Evolutionary conservation across 192 early-diverging fungal genomes (phyloP).

Genomic region (Backusella tuberculispora): DNA sequence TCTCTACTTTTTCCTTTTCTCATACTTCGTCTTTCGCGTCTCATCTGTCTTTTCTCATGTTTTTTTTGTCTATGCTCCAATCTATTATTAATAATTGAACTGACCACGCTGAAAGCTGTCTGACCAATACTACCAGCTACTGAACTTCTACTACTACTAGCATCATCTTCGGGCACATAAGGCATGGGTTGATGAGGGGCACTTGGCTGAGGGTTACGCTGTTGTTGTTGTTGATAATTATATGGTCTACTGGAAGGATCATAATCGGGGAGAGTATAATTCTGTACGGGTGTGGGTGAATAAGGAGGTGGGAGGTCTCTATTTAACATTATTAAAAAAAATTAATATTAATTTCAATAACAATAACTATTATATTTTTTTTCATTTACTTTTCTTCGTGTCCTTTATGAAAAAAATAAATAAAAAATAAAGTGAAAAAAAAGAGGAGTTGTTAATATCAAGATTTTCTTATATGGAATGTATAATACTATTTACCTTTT

Average conservation of each 20-base stretch:
- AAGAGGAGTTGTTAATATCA: not conserved
- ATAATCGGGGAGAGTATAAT: slow-evolving; percentile 5
- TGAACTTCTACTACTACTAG: not conserved
- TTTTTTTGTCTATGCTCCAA: not conserved
- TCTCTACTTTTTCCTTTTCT: not conserved
- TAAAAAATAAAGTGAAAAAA: not conserved
- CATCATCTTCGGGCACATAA: not conserved
- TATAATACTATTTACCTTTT: not conserved
- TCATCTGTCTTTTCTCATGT: not conserved
- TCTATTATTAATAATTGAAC: not conserved
- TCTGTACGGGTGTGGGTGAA: not conserved
- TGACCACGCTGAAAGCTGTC: not conserved
- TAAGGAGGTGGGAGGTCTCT: slow-evolving; percentile 11
- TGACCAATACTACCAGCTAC: not conserved
- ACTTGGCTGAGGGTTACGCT: not conserved
- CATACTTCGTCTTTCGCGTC: not conserved
- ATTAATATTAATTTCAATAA: not conserved
- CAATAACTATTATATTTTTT: not conserved
- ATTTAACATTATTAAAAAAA: slow-evolving; percentile 5
- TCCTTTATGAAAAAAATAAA: not conserved
- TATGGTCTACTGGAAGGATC: not conserved
- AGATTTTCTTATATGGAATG: not conserved
- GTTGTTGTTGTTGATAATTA: not conserved
- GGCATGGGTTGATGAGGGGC: not conserved
- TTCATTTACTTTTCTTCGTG: slow-evolving; percentile 11